These are phyloP conservation scores for Phanerochaete carnosa DNA, from an alignment of 768 basidiomycete genomes.

Conservation along the genomic window DNA sequence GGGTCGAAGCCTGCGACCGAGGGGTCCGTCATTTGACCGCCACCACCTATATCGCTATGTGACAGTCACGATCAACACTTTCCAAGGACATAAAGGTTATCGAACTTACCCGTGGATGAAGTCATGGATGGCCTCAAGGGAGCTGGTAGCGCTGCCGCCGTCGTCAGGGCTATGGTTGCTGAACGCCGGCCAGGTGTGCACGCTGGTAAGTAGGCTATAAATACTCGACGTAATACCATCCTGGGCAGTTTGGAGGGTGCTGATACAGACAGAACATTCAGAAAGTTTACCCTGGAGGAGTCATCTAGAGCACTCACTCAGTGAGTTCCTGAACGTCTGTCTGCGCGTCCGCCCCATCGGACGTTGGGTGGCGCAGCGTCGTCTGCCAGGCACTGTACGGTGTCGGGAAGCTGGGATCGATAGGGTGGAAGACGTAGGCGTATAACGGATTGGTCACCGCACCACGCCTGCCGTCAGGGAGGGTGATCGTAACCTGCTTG, in stretches of 20 bases:
- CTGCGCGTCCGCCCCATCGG: not conserved
- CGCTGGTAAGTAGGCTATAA: not conserved
- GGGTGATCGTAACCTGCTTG: conserved; percentile 29
- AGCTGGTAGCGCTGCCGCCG: conserved; percentile 38
- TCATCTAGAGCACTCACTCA: not conserved
- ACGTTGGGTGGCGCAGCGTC: conserved; percentile 14
- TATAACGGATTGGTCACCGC: conserved; percentile 32
- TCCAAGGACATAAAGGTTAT: conserved; percentile 16
- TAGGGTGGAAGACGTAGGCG: conserved; percentile 33
- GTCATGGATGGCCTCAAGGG: conserved; percentile 50
- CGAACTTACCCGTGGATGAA: conserved; percentile 34
- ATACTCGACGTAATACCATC: not conserved
- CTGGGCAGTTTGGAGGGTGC: not conserved
- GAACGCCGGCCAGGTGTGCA: conserved; percentile 39
- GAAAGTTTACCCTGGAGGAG: not conserved
- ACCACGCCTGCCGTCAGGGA: conserved; percentile 27
- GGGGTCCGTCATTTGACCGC: conserved; percentile 40
- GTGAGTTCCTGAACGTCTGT: not conserved
- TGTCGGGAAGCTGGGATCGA: conserved; percentile 8
- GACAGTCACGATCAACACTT: not conserved
- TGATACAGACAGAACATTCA: not conserved
- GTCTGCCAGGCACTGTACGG: conserved; percentile 14
- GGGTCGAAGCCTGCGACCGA: conserved; percentile 50
- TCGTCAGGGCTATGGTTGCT: conserved; percentile 41
- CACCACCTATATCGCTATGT: conserved; percentile 26